These are phyloP conservation scores for Coemansia aciculifera DNA, from an alignment of 192 early-diverging fungal species.

Conservation along the genomic window DNA sequence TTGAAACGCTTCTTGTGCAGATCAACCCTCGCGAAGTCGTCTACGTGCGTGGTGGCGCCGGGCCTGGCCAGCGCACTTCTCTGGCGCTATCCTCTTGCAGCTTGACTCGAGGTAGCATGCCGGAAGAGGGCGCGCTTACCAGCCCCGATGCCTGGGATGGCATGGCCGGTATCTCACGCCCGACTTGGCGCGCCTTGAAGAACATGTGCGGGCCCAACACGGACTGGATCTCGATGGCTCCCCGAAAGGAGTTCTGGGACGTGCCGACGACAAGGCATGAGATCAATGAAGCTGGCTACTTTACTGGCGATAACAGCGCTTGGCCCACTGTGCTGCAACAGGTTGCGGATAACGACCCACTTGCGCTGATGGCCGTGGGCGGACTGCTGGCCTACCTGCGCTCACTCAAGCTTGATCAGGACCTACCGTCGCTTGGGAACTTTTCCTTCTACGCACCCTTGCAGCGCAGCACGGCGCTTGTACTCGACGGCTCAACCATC, in stretches of 20 bases:
- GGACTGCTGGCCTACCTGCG: constrained; percentile 87
- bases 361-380: constrained; percentile 61
- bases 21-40: constrained; percentile 91
- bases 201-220: constrained; percentile 42
- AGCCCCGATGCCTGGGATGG: constrained; percentile 53
- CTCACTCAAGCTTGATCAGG: constrained; percentile 83
- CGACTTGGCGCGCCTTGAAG: constrained; percentile 56
- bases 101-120: constrained; percentile 15
- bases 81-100: constrained; percentile 1
- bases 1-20: constrained; percentile 95
- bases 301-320: constrained; percentile 22
- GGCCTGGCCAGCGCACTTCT: constrained; percentile 27
- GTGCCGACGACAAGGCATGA: constrained; percentile 35
- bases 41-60: constrained; percentile 50
- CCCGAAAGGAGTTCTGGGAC: constrained; percentile 58
- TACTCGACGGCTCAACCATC: constrained; percentile 92
- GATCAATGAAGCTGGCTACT: constrained; percentile 36
- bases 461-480: constrained; percentile 67
- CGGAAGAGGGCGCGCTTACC: constrained; percentile 6
- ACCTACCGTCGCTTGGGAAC: constrained; percentile 82
- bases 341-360: constrained; percentile 35
- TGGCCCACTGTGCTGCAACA: constrained; percentile 57
- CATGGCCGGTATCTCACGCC: constrained; percentile 52
- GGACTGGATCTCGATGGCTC: constrained; percentile 50
- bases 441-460: constrained; percentile 85